A percentile compares a stretch with the other conserved stretches of the same genome.
Evolutionary conservation across 495 filamentous ascomycete species (phyloP).

Genomic region (Neurospora tetraspora): DNA sequence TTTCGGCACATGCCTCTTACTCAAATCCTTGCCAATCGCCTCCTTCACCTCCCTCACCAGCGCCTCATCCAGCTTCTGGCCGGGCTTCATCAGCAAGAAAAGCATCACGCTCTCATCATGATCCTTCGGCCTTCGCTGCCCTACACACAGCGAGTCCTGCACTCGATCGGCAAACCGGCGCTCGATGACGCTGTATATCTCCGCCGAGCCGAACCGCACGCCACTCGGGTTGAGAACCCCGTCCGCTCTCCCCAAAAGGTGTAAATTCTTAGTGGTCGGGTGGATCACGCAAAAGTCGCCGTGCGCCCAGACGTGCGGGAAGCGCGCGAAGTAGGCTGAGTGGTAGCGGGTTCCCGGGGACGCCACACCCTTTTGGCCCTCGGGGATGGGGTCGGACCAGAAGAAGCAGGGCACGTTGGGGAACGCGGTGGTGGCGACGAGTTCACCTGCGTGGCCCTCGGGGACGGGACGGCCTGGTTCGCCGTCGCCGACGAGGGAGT

Average conservation of each 20-base stretch:
- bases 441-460: slow-evolving; percentile 58
- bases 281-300: slow-evolving; percentile 69
- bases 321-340: slow-evolving; percentile 62
- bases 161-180: slow-evolving; percentile 49
- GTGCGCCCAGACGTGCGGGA: slow-evolving; percentile 68
- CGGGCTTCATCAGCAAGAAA: slow-evolving; percentile 62
- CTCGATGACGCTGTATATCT: slow-evolving; percentile 70
- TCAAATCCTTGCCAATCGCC: slow-evolving; percentile 52
- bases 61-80: slow-evolving; percentile 39
- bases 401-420: slow-evolving; percentile 66
- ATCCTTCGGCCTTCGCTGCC: slow-evolving; percentile 59
- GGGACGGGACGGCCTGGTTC: slow-evolving; percentile 39
- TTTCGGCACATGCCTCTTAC: slow-evolving; percentile 64
- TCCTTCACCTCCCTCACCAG: slow-evolving; percentile 52
- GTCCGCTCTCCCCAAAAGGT: slow-evolving; percentile 75
- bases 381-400: slow-evolving; percentile 48
- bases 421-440: slow-evolving; percentile 58
- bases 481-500: slow-evolving; percentile 47
- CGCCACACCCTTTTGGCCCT: slow-evolving; percentile 13
- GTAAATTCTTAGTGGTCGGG: slow-evolving; percentile 40
- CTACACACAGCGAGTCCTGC: slow-evolving; percentile 62
- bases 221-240: slow-evolving; percentile 83
- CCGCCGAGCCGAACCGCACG: slow-evolving; percentile 77
- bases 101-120: slow-evolving; percentile 65
- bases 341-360: slow-evolving; percentile 48